These are phyloP conservation scores for Withania somnifera DNA, from an alignment of 305 asterid genomes.

Conservation along the genomic window DNA sequence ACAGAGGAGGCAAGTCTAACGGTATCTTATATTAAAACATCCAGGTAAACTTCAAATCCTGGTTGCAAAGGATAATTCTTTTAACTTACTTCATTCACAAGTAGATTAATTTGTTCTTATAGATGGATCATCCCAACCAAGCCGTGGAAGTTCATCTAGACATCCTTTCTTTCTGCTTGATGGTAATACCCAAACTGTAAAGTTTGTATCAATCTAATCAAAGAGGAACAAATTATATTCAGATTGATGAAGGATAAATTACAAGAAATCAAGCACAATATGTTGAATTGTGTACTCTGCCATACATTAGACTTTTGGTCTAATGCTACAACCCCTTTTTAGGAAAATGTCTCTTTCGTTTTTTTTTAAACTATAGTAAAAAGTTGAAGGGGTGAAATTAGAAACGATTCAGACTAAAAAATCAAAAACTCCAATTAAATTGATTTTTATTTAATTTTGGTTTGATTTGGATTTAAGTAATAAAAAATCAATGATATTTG, in stretches of 20 bases:
- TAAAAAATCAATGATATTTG: too few relatives aligned
- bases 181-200: constrained; percentile 72
- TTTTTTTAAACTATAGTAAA: neutral
- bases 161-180: constrained; percentile 28
- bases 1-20: constrained; percentile 61
- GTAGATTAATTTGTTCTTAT: constrained; percentile 15
- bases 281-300: neutral
- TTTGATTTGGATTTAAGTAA: too few relatives aligned
- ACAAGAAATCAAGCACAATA: neutral
- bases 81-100: neutral
- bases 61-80: constrained; percentile 32
- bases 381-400: neutral
- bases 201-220: constrained; percentile 50
- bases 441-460: too few relatives aligned
- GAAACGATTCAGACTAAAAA: too few relatives aligned
- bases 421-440: too few relatives aligned
- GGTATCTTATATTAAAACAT: constrained; percentile 64
- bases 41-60: constrained; percentile 70
- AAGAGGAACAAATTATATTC: neutral
- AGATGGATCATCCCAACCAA: constrained; percentile 76
- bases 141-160: constrained; percentile 33
- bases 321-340: too few relatives aligned
- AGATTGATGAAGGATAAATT: neutral
- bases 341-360: too few relatives aligned
- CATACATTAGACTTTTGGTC: neutral